Percentiles rank a stretch among this genome's conserved stretches.
These are phyloP conservation scores for Populus alba DNA, from an alignment of 345 rosid genomes.

Conservation along the genomic window DNA sequence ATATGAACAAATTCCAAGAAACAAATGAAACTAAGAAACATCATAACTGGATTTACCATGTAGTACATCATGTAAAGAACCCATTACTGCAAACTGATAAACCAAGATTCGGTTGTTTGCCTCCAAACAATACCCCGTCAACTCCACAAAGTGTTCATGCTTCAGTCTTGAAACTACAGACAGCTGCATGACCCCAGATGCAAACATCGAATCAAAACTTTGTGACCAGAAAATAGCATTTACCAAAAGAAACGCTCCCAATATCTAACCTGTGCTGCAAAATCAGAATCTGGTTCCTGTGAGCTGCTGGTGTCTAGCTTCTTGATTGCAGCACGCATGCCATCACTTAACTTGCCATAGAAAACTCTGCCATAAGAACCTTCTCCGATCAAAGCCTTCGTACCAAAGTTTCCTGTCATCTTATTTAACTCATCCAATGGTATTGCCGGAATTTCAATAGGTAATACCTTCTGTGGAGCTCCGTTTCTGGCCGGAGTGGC, in stretches of 20 bases:
- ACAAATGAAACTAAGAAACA: not conserved
- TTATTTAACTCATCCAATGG: slow-evolving; percentile 65
- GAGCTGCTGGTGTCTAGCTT: slow-evolving; percentile 78
- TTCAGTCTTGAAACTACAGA: slow-evolving; percentile 85
- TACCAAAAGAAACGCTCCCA: not conserved
- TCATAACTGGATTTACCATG: slow-evolving; percentile 48
- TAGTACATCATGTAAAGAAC: slow-evolving; percentile 88
- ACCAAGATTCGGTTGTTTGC: slow-evolving; percentile 69
- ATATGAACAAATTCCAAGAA: not conserved
- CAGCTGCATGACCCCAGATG: slow-evolving; percentile 41
- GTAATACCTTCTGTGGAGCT: slow-evolving; percentile 69
- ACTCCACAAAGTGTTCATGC: slow-evolving; percentile 77
- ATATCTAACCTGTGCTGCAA: slow-evolving; percentile 66
- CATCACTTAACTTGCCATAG: slow-evolving; percentile 51
- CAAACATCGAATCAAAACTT: not conserved
- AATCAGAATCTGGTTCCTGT: slow-evolving; percentile 78
- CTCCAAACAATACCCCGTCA: slow-evolving; percentile 81
- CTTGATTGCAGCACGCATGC: slow-evolving; percentile 67
- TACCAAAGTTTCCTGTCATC: slow-evolving; percentile 62
- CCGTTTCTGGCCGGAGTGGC: slow-evolving; percentile 54
- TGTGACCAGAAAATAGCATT: not conserved
- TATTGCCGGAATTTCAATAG: slow-evolving; percentile 70
- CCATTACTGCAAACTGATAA: slow-evolving; percentile 70
- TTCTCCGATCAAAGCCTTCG: slow-evolving; percentile 86
- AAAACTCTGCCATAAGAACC: slow-evolving; percentile 98